These are phyloP conservation scores for Termitomyces sp. DNA, from an alignment of 768 basidiomycete species.

Conservation along the genomic window DNA sequence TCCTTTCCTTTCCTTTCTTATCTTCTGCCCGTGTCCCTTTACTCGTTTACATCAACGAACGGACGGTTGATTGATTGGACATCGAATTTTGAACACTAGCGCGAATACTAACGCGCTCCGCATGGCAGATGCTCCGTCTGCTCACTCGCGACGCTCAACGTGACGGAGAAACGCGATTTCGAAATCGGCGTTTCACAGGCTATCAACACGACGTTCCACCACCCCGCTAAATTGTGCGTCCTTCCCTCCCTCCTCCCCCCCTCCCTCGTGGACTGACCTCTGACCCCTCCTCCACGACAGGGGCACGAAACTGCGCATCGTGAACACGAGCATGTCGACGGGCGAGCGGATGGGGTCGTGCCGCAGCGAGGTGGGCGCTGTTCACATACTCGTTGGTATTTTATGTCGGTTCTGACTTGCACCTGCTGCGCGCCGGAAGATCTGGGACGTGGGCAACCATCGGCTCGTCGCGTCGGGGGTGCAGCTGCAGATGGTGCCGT, in stretches of 20 bases:
- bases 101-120: not conserved
- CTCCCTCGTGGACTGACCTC: not conserved
- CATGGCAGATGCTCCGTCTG: slow-evolving; percentile 33
- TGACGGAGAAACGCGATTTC: slow-evolving; percentile 22
- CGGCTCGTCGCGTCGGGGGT: slow-evolving; percentile 37
- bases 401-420: too few relatives aligned
- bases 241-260: not conserved
- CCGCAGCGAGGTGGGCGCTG: slow-evolving; percentile 35
- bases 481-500: slow-evolving; percentile 34
- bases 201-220: slow-evolving; percentile 42
- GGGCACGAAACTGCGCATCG: slow-evolving; percentile 36
- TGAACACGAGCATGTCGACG: slow-evolving; percentile 30
- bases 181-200: slow-evolving; percentile 36
- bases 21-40: too few relatives aligned
- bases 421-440: slow-evolving; percentile 18
- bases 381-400: too few relatives aligned
- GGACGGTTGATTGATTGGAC: too few relatives aligned
- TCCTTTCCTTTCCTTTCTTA: not conserved
- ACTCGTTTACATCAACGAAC: too few relatives aligned
- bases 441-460: slow-evolving; percentile 34
- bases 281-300: slow-evolving; percentile 17
- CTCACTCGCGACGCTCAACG: slow-evolving; percentile 29
- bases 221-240: slow-evolving; percentile 31
- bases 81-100: too few relatives aligned
- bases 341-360: slow-evolving; percentile 24